phyloP scores from a whole-genome alignment of 2,329 filamentous ascomycete species.

The Endocalyx cinctus region DNA sequence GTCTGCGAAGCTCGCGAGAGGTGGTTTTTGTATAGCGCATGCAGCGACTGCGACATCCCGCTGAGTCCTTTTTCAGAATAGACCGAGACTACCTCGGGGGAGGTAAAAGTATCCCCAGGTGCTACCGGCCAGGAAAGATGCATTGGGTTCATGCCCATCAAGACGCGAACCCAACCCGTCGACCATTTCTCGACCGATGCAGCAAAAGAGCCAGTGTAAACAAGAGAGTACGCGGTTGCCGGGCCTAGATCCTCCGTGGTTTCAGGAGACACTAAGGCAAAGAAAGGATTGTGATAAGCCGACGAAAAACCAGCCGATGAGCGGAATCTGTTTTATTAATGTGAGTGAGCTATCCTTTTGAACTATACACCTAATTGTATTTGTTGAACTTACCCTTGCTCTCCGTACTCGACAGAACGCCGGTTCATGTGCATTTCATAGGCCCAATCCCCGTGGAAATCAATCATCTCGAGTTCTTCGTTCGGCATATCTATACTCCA shows the following conservation, averaged over 20 bases:
- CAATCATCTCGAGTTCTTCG: constrained; percentile 57
- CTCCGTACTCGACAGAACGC: constrained; percentile 52
- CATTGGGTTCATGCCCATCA: constrained; percentile 56
- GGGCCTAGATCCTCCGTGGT: constrained; percentile 59
- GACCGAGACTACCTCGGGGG: constrained; percentile 59
- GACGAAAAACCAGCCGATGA: constrained; percentile 59
- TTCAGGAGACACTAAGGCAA: constrained; percentile 49
- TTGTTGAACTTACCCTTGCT: constrained; percentile 39
- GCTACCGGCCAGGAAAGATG: constrained; percentile 55
- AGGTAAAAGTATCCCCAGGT: constrained; percentile 52
- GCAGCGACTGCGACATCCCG: constrained; percentile 58
- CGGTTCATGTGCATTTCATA: constrained; percentile 52
- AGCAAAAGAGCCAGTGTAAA: constrained; percentile 61
- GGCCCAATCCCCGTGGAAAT: constrained; percentile 59
- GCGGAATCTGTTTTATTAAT: constrained; percentile 44
- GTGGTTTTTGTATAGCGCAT: constrained; percentile 57
- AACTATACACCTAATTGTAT: no score
- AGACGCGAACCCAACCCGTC: constrained; percentile 55
- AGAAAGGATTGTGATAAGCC: constrained; percentile 61
- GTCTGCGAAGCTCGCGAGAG: constrained; percentile 49
- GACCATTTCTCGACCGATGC: constrained; percentile 59
- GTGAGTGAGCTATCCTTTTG: no score
- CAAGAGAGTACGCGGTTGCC: constrained; percentile 60
- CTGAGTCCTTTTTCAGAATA: constrained; percentile 56
- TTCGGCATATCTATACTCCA: constrained; percentile 58